Evolutionary conservation across 352 stramenopile species (phyloP).

Genomic region (Phytophthora cactorum): DNA sequence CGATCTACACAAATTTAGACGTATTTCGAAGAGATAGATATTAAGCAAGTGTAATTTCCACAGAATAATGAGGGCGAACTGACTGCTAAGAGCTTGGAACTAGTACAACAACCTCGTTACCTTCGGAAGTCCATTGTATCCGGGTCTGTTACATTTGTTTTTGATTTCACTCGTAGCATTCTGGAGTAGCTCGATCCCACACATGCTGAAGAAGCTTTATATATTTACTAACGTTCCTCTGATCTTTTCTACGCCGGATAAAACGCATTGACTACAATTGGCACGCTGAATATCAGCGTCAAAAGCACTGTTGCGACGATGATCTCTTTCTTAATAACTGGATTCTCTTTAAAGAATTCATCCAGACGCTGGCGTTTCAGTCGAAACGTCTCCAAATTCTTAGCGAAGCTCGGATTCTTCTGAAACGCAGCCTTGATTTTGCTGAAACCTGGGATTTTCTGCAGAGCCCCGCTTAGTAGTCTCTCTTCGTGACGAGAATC

Average conservation of each 20-base stretch:
- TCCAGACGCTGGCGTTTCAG: conserved; percentile 1
- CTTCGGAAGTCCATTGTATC: too few relatives aligned
- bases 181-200: too few relatives aligned
- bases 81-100: too few relatives aligned
- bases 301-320: conserved; percentile 21
- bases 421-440: conserved; percentile 14
- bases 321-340: conserved; percentile 30
- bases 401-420: conserved; percentile 2
- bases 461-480: conserved; percentile 1
- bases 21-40: too few relatives aligned
- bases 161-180: too few relatives aligned
- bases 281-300: conserved; percentile 14
- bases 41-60: too few relatives aligned
- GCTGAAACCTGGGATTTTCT: not conserved
- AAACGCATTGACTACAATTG: conserved; percentile 17
- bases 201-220: not conserved
- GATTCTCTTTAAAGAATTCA: conserved; percentile 26
- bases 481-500: conserved; percentile 9
- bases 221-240: not conserved
- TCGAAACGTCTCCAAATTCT: conserved; percentile 2
- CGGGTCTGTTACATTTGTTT: too few relatives aligned
- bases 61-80: too few relatives aligned
- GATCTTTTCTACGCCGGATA: conserved; percentile 13
- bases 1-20: too few relatives aligned
- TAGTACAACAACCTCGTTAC: too few relatives aligned